Conservation (phyloP, 2,329 filamentous ascomycete species). For the Neopestalotiopsis sp. region DNA sequence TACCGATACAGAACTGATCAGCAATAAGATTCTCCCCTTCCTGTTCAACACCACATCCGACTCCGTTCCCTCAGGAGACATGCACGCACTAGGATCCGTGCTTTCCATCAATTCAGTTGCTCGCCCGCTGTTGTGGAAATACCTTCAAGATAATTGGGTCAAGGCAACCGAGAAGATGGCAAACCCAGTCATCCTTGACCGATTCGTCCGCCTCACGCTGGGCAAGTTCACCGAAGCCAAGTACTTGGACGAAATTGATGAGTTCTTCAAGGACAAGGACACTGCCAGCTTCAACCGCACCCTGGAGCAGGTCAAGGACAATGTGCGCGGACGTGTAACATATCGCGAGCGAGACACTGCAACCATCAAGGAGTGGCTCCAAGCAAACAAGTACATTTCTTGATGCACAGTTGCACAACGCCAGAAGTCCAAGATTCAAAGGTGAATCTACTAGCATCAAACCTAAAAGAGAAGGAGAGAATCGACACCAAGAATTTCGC, state of each 20-base stretch:
- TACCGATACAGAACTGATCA: slow-evolving; percentile 71
- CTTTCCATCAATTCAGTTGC: slow-evolving; percentile 76
- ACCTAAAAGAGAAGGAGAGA: background rate
- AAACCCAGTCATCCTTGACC: slow-evolving; percentile 88
- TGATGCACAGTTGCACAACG: slow-evolving; percentile 3
- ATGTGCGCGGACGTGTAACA: slow-evolving; percentile 79
- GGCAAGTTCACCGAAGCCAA: slow-evolving; percentile 77
- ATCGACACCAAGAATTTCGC: background rate
- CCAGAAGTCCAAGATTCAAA: background rate
- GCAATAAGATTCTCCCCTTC: slow-evolving; percentile 72
- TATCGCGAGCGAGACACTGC: slow-evolving; percentile 81
- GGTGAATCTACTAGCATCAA: background rate
- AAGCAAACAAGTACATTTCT: slow-evolving; percentile 49
- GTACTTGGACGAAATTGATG: slow-evolving; percentile 75
- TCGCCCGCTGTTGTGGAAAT: slow-evolving; percentile 82
- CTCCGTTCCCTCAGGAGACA: slow-evolving; percentile 83
- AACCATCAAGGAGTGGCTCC: slow-evolving; percentile 80
- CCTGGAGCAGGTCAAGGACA: slow-evolving; percentile 84
- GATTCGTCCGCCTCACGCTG: slow-evolving; percentile 81
- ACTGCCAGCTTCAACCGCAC: slow-evolving; percentile 86
- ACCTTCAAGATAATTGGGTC: slow-evolving; percentile 84
- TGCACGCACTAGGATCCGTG: slow-evolving; percentile 79
- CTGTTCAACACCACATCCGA: slow-evolving; percentile 72
- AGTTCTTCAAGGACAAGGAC: slow-evolving; percentile 88
- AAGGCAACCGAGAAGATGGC: slow-evolving; percentile 72